Evolutionary conservation across 2,329 filamentous ascomycete species (phyloP), one percentile per base, ranked within the genome.

Genomic region (Incumbomyces lentus): DNA sequence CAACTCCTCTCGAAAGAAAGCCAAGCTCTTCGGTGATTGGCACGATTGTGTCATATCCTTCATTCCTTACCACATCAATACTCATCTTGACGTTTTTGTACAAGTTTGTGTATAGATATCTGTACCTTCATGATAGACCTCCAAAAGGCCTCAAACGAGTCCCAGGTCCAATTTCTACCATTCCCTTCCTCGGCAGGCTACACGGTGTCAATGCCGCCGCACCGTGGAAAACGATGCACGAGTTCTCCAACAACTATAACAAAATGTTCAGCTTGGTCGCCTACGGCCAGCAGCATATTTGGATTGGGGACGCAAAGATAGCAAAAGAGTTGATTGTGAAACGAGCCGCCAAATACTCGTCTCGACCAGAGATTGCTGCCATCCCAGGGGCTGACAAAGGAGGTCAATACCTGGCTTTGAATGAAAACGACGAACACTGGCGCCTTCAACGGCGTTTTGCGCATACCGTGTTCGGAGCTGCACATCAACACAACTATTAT

Each of bases 71-170:
- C 3, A 41, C 19, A 5, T 26, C 39, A 3, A 22, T 41, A 12
- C 39, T 41, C 13, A n/a, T 31, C 39, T 31, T 41, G 18, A 41
- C 39, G 30, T 22, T 41, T 6, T n/a, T 41, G 12, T 41, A 41
- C 26, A 18, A 41, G 13, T 41, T 41, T 19, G 13, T 41, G 4
- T n/a, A 96, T 3, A 33, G 35, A 2, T 50, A 50, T 36, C 44
- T 50, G 7, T 16, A 48, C 18, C 47, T 50, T 40, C 40, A 50
- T n/a, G 45, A 50, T 34, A 43, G 41, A 19, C 48, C 48, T 13
- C 48, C 48, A 13, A 44, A 48, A 30, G 48, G 48, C 11, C 40
- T 50, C 6, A 48, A 48, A 35, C 45, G 47, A 3, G 40, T 50
- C 10, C 45, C 45, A 2, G 48, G 48, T 14, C 48, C 48, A n/a